phyloP scores from a whole-genome alignment of 2,329 filamentous ascomycete species.

The Endoconidiophora polonica region DNA sequence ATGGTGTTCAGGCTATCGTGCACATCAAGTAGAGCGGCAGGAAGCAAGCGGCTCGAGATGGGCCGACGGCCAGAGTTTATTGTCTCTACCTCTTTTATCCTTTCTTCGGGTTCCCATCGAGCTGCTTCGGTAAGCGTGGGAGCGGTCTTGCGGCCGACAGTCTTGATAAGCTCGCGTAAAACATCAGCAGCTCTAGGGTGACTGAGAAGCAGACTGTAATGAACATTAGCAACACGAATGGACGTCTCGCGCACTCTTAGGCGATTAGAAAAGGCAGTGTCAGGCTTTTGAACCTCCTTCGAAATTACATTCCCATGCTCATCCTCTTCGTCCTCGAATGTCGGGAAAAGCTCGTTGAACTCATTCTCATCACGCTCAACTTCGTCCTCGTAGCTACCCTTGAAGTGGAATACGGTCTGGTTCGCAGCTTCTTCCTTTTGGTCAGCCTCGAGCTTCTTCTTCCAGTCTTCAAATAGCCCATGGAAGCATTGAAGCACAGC shows the following conservation, averaged over 20 bases:
- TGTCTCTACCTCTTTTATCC: no score
- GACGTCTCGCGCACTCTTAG: constrained; percentile 37
- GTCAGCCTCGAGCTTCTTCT: constrained; percentile 56
- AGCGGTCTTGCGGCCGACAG: constrained; percentile 25
- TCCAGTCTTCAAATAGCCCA: constrained; percentile 66
- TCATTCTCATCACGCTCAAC: constrained; percentile 60
- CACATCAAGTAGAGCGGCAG: constrained; percentile 48
- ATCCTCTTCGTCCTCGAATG: constrained; percentile 40
- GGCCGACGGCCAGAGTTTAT: constrained; percentile 21
- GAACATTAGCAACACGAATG: constrained; percentile 42
- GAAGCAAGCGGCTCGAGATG: constrained; percentile 35
- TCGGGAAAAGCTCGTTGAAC: constrained; percentile 67
- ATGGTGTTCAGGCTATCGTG: constrained; percentile 38
- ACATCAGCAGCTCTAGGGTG: constrained; percentile 24
- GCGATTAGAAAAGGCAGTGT: constrained; percentile 17
- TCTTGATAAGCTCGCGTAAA: constrained; percentile 28
- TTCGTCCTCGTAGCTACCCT: constrained; percentile 58
- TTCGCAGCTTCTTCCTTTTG: constrained; percentile 58
- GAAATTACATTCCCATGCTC: constrained; percentile 7
- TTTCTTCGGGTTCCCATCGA: constrained; percentile 14
- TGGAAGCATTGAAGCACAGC: constrained; percentile 50
- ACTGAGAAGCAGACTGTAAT: constrained; percentile 35
- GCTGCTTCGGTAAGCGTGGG: constrained; percentile 15
- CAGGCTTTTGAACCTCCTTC: constrained; percentile 6
- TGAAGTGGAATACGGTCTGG: constrained; percentile 67